These are phyloP conservation scores for Ogataea hybrid DNA, from an alignment of 1,139 yeast genomes.

Conservation along the genomic window DNA sequence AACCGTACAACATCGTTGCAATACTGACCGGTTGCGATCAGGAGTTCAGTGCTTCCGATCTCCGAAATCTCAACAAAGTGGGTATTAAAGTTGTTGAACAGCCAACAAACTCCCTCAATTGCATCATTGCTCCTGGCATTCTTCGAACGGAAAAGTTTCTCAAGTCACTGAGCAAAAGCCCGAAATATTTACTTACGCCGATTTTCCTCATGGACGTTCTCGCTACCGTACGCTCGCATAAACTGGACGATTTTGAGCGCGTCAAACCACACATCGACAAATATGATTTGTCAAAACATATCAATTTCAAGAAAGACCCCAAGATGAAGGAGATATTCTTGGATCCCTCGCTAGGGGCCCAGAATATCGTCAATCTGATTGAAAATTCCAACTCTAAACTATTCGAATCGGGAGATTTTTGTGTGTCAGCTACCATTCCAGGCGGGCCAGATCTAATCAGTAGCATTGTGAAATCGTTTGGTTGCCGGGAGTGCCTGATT, in stretches of 20 bases:
- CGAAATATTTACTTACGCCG: constrained; percentile 47
- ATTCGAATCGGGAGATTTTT: constrained; percentile 49
- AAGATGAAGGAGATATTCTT: constrained; percentile 27
- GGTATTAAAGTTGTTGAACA: constrained; percentile 47
- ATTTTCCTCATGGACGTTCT: constrained; percentile 44
- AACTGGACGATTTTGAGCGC: constrained; percentile 25
- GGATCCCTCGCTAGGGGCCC: constrained; percentile 31
- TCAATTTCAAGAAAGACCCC: constrained; percentile 31
- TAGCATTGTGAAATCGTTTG: constrained; percentile 66
- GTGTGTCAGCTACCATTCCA: constrained; percentile 59
- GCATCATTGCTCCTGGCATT: constrained; percentile 71
- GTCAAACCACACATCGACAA: constrained; percentile 31
- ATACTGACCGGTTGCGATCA: constrained; percentile 66
- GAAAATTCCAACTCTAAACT: constrained; percentile 34
- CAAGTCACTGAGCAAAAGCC: constrained; percentile 39
- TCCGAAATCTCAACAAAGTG: constrained; percentile 33
- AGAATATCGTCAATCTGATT: constrained; percentile 31
- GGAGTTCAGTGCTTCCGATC: constrained; percentile 38
- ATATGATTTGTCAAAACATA: constrained; percentile 30
- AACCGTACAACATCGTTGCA: constrained; percentile 42
- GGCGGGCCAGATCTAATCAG: constrained; percentile 66
- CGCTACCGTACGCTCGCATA: constrained; percentile 34
- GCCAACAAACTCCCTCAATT: constrained; percentile 31
- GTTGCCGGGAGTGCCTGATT: constrained; percentile 40
- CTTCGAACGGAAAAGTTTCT: constrained; percentile 86